phyloP scores from a whole-genome alignment of 129 eudicot species.

The Pittosporum tobira region DNA sequence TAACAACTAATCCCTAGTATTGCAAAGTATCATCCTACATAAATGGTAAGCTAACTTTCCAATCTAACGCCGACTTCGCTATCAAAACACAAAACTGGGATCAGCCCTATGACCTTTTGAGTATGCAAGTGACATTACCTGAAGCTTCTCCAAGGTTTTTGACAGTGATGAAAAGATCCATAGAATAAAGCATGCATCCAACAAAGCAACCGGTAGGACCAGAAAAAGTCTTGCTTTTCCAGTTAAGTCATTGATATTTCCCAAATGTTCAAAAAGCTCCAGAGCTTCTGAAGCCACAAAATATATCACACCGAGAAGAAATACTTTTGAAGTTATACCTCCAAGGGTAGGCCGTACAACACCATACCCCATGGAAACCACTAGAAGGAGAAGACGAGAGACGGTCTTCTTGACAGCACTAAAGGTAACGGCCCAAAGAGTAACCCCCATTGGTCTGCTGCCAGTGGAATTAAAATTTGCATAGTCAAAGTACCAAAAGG shows the following conservation, averaged over 20 bases:
- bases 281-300: conserved; percentile 17
- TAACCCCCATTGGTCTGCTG: conserved; percentile 18
- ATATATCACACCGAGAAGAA: conserved; percentile 13
- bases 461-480: conserved; percentile 15
- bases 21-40: no score
- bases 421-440: conserved; percentile 22
- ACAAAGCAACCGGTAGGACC: conserved; percentile 19
- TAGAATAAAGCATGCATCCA: conserved; percentile 16
- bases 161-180: conserved; percentile 23
- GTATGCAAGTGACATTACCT: conserved; percentile 4
- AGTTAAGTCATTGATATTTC: conserved; percentile 19
- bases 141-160: conserved; percentile 17
- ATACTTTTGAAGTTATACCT: conserved; percentile 13
- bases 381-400: conserved; percentile 20
- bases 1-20: no score
- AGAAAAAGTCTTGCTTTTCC: conserved; percentile 15
- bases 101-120: no score
- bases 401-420: conserved; percentile 20
- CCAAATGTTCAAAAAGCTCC: conserved; percentile 19
- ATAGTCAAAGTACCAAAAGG: conserved; percentile 26
- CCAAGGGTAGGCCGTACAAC: conserved; percentile 24
- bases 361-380: conserved; percentile 28
- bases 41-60: background rate
- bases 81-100: no score
- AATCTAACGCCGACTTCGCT: no score